Conservation (phyloP, 2,329 filamentous ascomycete genomes). For the Trichoderma citrinoviride region DNA sequence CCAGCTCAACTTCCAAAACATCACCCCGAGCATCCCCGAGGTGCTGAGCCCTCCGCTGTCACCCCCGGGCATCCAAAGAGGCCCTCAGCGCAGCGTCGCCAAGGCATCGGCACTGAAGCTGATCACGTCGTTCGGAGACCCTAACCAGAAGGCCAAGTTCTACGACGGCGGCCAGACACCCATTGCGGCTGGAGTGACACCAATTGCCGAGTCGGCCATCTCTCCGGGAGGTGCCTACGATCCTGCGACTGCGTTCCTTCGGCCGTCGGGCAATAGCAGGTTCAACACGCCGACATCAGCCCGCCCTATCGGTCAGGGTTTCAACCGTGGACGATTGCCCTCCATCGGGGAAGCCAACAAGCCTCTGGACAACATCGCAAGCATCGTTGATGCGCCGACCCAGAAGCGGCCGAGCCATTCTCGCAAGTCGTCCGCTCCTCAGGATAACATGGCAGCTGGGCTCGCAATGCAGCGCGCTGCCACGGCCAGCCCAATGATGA, state of each 20-base stretch:
- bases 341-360: conserved; percentile 66
- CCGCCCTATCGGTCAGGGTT: conserved; percentile 55
- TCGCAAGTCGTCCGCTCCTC: conserved; percentile 39
- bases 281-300: conserved; percentile 69
- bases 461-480: conserved; percentile 60
- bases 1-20: conserved; percentile 55
- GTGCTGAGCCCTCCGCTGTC: conserved; percentile 70
- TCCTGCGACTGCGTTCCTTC: conserved; percentile 63
- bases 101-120: conserved; percentile 85
- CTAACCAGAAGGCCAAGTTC: conserved; percentile 61
- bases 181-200: conserved; percentile 78
- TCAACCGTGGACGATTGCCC: conserved; percentile 63
- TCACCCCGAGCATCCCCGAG: conserved; percentile 56
- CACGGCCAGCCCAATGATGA: conserved; percentile 66
- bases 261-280: conserved; percentile 64
- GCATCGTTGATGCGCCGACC: conserved; percentile 30
- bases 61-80: conserved; percentile 61
- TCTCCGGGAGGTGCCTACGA: conserved; percentile 61
- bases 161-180: conserved; percentile 68
- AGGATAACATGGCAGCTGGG: conserved; percentile 41
- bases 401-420: conserved; percentile 34
- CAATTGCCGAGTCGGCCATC: conserved; percentile 73
- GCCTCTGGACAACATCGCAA: conserved; percentile 28
- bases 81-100: conserved; percentile 61
- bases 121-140: conserved; percentile 81